Conservation (phyloP, 192 early-diverging fungal species). For the Haplosporangium gracile region DNA sequence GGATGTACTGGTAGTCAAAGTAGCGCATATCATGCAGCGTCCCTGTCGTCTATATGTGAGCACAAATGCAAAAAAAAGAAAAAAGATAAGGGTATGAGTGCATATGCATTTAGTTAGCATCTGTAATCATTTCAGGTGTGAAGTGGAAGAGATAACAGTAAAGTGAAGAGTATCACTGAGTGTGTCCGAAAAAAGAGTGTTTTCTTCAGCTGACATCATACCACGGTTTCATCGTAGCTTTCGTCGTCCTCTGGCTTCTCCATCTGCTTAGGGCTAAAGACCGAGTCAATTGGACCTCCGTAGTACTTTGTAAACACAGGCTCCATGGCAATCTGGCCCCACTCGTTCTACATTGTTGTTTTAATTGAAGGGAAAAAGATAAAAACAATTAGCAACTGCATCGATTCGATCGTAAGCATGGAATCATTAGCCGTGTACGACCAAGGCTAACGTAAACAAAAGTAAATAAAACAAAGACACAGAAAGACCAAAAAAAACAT, state of each 20-base stretch:
- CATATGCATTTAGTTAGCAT: conserved; percentile 15
- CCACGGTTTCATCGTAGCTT: conserved; percentile 57
- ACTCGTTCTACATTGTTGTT: conserved; percentile 68
- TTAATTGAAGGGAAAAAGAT: not conserved
- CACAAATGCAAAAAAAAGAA: conserved; percentile 23
- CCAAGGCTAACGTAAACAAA: not conserved
- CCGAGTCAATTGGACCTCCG: conserved; percentile 75
- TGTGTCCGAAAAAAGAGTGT: too few relatives aligned
- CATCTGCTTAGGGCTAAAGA: conserved; percentile 70
- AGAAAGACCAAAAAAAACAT: conserved; percentile 14
- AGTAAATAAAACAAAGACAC: not conserved
- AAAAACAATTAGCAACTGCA: not conserved
- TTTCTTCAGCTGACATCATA: conserved; percentile 24
- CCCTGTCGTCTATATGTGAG: conserved; percentile 42
- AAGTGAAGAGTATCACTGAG: too few relatives aligned
- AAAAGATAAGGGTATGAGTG: conserved; percentile 57
- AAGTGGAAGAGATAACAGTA: not conserved
- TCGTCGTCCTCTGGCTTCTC: conserved; percentile 50
- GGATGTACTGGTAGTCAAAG: conserved; percentile 69
- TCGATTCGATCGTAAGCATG: conserved; percentile 8
- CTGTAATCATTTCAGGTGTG: not conserved
- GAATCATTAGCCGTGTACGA: not conserved
- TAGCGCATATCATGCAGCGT: conserved; percentile 60
- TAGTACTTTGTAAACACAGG: conserved; percentile 69
- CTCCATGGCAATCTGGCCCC: conserved; percentile 69